Evolutionary conservation across 2,329 filamentous ascomycete species (phyloP), one percentile per base, ranked within the genome.

Genomic region (Cladosporium sp.): DNA sequence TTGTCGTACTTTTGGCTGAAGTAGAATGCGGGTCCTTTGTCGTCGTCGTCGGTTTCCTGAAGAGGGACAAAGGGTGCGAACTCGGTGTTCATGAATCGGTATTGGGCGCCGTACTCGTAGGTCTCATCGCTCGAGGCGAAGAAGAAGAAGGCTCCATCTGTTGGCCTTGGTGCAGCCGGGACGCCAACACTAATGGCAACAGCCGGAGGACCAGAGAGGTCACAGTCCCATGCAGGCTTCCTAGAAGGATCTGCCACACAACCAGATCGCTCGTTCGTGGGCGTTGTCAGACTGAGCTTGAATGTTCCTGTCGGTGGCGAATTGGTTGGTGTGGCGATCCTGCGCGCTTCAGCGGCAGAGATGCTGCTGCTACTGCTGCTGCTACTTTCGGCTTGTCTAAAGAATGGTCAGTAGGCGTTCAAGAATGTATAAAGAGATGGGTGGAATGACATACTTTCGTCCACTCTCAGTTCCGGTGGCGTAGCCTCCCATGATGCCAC

Each of bases 1-100:
- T 86, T 87, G 62, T 85, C 77, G 59, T 85, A 85, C 12, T 70
- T 63, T 19, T 78, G 67, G 55, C 78, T 75, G 61, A 86, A 86
- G 57, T 83, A 83, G 60, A 77, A 79, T 5, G 83, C 82, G 12
- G 82, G 80, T 2, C 83, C 84, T 53, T 76, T 72, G 12, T 67
- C 67, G 32, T 73, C 69, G 50, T 78, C 76, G 52, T 80, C 76
- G 32, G 75, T 72, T 62, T 86, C 83, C 30, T 70, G 67, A 36
- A 82, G 79, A 27, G 83, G 71, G 18, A 72, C 67, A 53, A 86
- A 67, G 1, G 69, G 64, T 1, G 70, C 63, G 22, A 60, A 66
- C 6, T 51, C 51, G n/a, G 63, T 67, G 54, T 78, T 72, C 22
- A 73, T 66, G 39, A 79, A 69, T 25, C 72, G 62, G 20, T 58